These are phyloP conservation scores for Macrolepiota fuliginosa DNA, from an alignment of 768 basidiomycete species.

Conservation along the genomic window DNA sequence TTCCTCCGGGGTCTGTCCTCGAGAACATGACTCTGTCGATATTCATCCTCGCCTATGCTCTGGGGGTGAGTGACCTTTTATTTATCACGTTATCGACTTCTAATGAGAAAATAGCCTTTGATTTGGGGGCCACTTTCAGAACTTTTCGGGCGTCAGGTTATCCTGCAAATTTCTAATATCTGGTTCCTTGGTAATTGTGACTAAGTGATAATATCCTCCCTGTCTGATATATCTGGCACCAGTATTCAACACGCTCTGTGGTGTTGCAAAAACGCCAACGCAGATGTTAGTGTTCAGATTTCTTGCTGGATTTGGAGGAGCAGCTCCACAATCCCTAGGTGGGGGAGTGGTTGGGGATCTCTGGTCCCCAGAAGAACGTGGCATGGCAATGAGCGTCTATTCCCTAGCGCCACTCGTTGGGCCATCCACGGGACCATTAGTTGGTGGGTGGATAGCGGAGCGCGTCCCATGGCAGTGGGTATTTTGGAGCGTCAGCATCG, in stretches of 20 bases:
- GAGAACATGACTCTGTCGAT: constrained; percentile 40
- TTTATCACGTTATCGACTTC: background rate
- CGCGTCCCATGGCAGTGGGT: constrained; percentile 58
- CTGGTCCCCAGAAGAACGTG: constrained; percentile 51
- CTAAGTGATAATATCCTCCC: background rate
- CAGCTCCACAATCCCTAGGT: constrained; percentile 60
- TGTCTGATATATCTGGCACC: background rate
- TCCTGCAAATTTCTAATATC: constrained; percentile 55
- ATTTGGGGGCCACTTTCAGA: constrained; percentile 39
- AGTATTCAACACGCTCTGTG: constrained; percentile 49
- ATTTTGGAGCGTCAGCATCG: constrained; percentile 56
- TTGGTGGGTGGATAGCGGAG: constrained; percentile 45
- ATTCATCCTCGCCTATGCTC: constrained; percentile 39
- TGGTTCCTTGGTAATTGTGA: constrained; percentile 50
- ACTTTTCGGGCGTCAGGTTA: constrained; percentile 38
- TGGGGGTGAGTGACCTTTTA: constrained; percentile 24
- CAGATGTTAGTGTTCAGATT: constrained; percentile 62
- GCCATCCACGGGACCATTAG: constrained; percentile 34
- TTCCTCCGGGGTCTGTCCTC: constrained; percentile 29
- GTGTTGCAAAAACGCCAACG: constrained; percentile 47
- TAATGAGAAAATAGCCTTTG: constrained; percentile 24
- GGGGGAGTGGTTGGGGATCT: constrained; percentile 55
- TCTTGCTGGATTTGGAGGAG: constrained; percentile 61
- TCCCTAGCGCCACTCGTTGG: constrained; percentile 54
- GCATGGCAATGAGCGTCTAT: constrained; percentile 50